A percentile compares a stretch with the other conserved stretches of the same genome.
phyloP scores from a whole-genome alignment of 2,329 filamentous ascomycete species.

The Aphanoascus verrucosus region DNA sequence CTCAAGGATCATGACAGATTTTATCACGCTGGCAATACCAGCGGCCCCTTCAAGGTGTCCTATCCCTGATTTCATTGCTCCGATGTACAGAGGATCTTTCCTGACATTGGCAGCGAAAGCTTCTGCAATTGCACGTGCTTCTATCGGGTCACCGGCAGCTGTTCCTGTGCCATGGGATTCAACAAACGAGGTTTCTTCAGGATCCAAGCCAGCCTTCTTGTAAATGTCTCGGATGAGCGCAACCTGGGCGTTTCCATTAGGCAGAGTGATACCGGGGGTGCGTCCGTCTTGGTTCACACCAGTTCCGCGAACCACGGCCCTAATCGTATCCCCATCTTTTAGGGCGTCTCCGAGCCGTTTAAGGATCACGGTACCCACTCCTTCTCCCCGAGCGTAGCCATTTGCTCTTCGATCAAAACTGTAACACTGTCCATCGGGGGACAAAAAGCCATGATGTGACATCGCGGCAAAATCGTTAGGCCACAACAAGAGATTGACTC shows the following conservation, averaged over 20 bases:
- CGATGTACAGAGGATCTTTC: slow-evolving; percentile 17
- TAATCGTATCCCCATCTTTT: slow-evolving; percentile 38
- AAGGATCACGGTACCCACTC: slow-evolving; percentile 29
- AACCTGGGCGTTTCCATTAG: slow-evolving; percentile 23
- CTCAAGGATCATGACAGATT: slow-evolving; percentile 25
- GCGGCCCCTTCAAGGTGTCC: slow-evolving; percentile 29
- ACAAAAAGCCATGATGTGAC: slow-evolving; percentile 14
- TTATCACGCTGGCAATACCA: slow-evolving; percentile 25
- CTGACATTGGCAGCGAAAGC: slow-evolving; percentile 17
- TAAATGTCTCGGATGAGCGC: slow-evolving; percentile 21
- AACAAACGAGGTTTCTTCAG: slow-evolving; percentile 60
- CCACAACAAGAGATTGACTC: slow-evolving; percentile 11
- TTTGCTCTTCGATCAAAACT: slow-evolving; percentile 28
- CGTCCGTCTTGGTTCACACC: slow-evolving; percentile 38
- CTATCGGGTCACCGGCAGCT: slow-evolving; percentile 24
- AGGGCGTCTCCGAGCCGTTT: slow-evolving; percentile 34
- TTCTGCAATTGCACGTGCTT: slow-evolving; percentile 21
- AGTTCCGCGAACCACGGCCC: slow-evolving; percentile 35
- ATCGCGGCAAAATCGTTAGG: slow-evolving; percentile 11
- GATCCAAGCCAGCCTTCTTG: slow-evolving; percentile 19
- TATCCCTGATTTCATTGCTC: slow-evolving; percentile 27
- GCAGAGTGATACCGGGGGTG: slow-evolving; percentile 32
- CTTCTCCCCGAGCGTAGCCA: slow-evolving; percentile 38
- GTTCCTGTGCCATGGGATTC: slow-evolving; percentile 63
- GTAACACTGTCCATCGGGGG: slow-evolving; percentile 19